These are phyloP conservation scores for Globisporangium lucens DNA, from an alignment of 352 stramenopile species.

Conservation along the genomic window DNA sequence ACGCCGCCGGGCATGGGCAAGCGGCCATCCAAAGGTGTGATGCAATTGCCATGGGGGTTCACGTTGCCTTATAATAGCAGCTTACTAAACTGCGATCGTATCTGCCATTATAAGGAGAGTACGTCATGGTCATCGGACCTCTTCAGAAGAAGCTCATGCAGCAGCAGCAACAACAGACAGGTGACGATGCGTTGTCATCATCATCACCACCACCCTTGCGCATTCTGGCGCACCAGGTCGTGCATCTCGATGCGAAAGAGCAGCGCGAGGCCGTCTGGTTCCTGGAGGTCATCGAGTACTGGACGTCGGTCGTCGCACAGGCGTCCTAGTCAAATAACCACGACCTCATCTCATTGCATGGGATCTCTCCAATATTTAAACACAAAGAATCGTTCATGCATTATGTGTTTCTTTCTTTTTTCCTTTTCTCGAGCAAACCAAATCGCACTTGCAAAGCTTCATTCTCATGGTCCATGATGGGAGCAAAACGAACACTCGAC, in stretches of 20 bases:
- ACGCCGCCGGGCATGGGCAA: conserved; percentile 43
- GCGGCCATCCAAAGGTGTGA: conserved; percentile 31
- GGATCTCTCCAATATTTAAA: neutral
- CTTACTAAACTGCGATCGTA: neutral
- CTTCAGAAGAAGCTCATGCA: conserved; percentile 37
- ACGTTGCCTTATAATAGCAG: neutral
- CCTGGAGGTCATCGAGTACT: conserved; percentile 74
- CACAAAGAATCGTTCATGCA: neutral
- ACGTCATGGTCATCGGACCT: conserved; percentile 78
- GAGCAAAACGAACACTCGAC: neutral
- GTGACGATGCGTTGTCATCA: conserved; percentile 4
- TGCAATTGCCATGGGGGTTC: too few species aligned
- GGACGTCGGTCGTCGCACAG: conserved; percentile 36
- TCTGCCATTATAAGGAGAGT: conserved; percentile 34
- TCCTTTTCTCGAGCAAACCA: neutral
- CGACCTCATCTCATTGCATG: neutral
- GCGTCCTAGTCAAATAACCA: neutral
- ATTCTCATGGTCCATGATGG: neutral
- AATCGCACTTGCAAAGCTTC: neutral
- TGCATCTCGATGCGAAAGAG: conserved; percentile 48
- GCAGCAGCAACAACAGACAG: conserved; percentile 1
- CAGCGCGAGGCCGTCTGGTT: conserved; percentile 69
- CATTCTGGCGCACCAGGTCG: conserved; percentile 58
- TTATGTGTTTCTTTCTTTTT: neutral
- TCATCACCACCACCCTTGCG: conserved; percentile 9